Conservation (phyloP, 1,139 yeast genomes). For the Blastobotrys ciferrii region DNA sequence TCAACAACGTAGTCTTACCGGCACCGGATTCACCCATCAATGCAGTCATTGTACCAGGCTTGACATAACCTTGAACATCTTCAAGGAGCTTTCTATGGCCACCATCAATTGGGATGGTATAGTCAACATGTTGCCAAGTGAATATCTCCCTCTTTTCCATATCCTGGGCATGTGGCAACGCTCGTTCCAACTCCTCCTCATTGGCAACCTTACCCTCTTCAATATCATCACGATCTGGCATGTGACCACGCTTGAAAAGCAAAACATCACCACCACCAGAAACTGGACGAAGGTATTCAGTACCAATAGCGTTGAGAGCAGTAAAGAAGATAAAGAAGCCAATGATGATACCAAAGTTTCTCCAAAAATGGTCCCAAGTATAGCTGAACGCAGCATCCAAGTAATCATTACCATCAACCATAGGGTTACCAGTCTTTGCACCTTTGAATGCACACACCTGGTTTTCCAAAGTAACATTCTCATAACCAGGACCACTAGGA, state of each 20-base stretch:
- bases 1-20: slow-evolving; percentile 63
- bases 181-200: slow-evolving; percentile 18
- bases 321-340: slow-evolving; percentile 55
- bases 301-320: slow-evolving; percentile 45
- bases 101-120: slow-evolving; percentile 51
- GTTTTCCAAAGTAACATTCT: slow-evolving; percentile 39
- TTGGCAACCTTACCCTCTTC: slow-evolving; percentile 26
- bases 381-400: slow-evolving; percentile 41
- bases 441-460: slow-evolving; percentile 52
- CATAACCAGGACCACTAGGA: slow-evolving; percentile 53
- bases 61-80: slow-evolving; percentile 61
- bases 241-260: slow-evolving; percentile 53
- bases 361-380: slow-evolving; percentile 57
- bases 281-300: slow-evolving; percentile 52
- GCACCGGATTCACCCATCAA: slow-evolving; percentile 73
- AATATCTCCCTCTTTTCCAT: slow-evolving; percentile 41
- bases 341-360: slow-evolving; percentile 60
- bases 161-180: slow-evolving; percentile 11
- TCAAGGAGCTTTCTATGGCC: slow-evolving; percentile 47
- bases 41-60: slow-evolving; percentile 64
- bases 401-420: slow-evolving; percentile 52
- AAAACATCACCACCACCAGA: slow-evolving; percentile 59
- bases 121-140: slow-evolving; percentile 54
- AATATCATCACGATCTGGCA: slow-evolving; percentile 37
- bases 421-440: slow-evolving; percentile 44